Evolutionary conservation across 2,329 filamentous ascomycete species (phyloP).

Genomic region (Sarocladium kiliense): DNA sequence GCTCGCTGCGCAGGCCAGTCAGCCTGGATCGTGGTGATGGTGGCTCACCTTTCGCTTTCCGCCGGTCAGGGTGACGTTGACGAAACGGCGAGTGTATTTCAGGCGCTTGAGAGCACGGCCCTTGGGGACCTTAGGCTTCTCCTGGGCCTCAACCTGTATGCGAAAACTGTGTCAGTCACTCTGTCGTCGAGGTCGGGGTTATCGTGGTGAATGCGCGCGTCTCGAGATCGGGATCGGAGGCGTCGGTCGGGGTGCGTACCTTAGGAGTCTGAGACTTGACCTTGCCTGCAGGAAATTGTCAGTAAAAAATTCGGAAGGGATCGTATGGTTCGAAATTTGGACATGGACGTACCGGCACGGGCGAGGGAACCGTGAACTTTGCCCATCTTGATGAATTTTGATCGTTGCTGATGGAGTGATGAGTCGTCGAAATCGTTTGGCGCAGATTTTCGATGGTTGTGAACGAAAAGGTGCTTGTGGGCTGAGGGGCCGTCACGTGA

Average conservation of each 20-base stretch:
- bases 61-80: slow-evolving; percentile 94
- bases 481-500: slow-evolving; percentile 29
- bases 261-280: slow-evolving; percentile 96
- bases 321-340: slow-evolving; percentile 10
- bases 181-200: slow-evolving; percentile 15
- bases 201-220: slow-evolving; percentile 13
- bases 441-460: slow-evolving; percentile 6
- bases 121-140: slow-evolving; percentile 97
- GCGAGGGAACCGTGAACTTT: slow-evolving; percentile 93
- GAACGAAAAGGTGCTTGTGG: slow-evolving; percentile 5
- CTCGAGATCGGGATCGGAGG: slow-evolving; percentile 14
- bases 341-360: slow-evolving; percentile 57
- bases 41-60: slow-evolving; percentile 89
- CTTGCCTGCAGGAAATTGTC: slow-evolving; percentile 74
- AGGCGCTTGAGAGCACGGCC: slow-evolving; percentile 96
- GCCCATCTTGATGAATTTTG: slow-evolving; percentile 62
- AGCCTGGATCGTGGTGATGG: background rate
- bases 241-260: slow-evolving; percentile 47
- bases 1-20: background rate
- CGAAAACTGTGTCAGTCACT: slow-evolving; percentile 23
- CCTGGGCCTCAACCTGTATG: slow-evolving; percentile 72
- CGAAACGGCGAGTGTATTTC: slow-evolving; percentile 94
- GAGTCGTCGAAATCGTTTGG: slow-evolving; percentile 19
- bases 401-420: slow-evolving; percentile 31
- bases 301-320: slow-evolving; percentile 15